Evolutionary conservation across 225 moss, liverwort and hornwort species (phyloP).

Genomic region (Straminergon stramineum): DNA sequence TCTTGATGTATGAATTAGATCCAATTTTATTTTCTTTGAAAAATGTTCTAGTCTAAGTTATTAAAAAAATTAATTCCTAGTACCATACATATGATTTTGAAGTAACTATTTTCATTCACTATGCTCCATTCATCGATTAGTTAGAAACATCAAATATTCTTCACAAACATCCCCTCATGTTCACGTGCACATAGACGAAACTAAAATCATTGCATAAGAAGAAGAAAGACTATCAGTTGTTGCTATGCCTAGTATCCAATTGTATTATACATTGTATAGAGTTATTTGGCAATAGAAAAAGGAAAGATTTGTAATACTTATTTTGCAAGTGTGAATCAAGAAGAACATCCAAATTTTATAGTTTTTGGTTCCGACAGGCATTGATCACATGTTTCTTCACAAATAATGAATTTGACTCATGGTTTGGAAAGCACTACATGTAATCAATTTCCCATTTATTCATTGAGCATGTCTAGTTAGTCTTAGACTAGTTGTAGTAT

Average conservation of each 20-base stretch:
- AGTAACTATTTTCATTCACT: neutral
- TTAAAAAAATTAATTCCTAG: neutral
- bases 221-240: neutral
- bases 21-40: neutral
- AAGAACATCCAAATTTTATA: neutral
- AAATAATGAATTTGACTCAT: neutral
- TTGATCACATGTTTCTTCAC: neutral
- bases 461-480: neutral
- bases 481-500: neutral
- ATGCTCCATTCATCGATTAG: neutral
- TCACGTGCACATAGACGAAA: neutral
- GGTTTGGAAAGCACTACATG: accelerated
- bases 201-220: neutral
- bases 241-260: neutral
- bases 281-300: neutral
- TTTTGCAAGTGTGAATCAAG: neutral
- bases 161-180: neutral
- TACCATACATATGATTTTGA: neutral
- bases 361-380: neutral
- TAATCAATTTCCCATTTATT: neutral
- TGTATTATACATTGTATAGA: neutral
- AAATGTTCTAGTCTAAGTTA: accelerated
- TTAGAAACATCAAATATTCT: neutral
- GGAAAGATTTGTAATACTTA: neutral
- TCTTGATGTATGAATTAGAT: neutral